These are phyloP conservation scores for Mucor circinelloides DNA, from an alignment of 371 early-diverging fungal genomes.

Conservation along the genomic window DNA sequence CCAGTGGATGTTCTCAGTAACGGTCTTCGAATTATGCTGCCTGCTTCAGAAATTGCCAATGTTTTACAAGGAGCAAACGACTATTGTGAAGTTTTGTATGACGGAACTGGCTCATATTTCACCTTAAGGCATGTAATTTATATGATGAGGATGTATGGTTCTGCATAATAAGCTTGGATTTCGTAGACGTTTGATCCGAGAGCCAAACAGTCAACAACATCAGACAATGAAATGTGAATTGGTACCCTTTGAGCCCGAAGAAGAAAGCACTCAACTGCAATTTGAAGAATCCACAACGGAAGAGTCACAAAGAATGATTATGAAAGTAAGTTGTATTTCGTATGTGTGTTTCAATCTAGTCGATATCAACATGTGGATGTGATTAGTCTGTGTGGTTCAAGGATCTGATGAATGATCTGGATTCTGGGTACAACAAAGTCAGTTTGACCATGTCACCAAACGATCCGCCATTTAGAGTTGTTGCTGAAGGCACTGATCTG, in stretches of 20 bases:
- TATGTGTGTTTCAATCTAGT: neutral
- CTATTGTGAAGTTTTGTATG: slow-evolving; percentile 38
- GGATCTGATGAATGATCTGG: slow-evolving; percentile 37
- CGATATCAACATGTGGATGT: neutral
- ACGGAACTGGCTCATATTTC: slow-evolving; percentile 26
- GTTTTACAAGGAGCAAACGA: slow-evolving; percentile 5
- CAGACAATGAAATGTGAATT: slow-evolving; percentile 24
- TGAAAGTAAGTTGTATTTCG: slow-evolving; percentile 21
- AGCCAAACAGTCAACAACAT: neutral
- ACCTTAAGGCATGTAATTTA: slow-evolving; percentile 23
- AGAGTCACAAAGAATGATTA: slow-evolving; percentile 24
- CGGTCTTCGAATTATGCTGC: slow-evolving; percentile 25
- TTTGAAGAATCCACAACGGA: slow-evolving; percentile 13
- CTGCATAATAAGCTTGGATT: neutral
- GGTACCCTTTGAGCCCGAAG: slow-evolving; percentile 36
- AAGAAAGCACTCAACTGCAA: slow-evolving; percentile 24
- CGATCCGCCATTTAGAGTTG: slow-evolving; percentile 30
- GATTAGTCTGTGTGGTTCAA: slow-evolving; percentile 34
- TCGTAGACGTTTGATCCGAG: slow-evolving; percentile 26
- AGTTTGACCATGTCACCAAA: slow-evolving; percentile 35
- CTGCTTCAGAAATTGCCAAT: neutral
- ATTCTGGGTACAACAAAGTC: slow-evolving; percentile 29
- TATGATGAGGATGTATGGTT: neutral
- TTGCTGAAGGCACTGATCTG: slow-evolving; percentile 23
- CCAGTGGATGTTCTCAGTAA: slow-evolving; percentile 30